phyloP scores from a whole-genome alignment of 2,329 filamentous ascomycete species.

The Xylaria polymorpha region DNA sequence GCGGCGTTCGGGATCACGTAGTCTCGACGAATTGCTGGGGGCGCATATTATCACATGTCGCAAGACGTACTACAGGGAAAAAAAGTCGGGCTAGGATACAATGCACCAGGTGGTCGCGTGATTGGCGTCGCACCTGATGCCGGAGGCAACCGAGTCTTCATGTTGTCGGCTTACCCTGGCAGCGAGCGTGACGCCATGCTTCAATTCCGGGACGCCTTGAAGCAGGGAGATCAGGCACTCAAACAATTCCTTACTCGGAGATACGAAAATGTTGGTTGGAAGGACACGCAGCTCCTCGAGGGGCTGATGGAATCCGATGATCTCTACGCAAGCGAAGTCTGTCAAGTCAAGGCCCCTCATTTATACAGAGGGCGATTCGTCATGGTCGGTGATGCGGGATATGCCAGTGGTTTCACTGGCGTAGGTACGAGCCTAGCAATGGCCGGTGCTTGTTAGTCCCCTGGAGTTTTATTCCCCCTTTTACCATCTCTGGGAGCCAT shows the following conservation, averaged over 20 bases:
- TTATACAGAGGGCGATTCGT: constrained; percentile 55
- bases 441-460: constrained; percentile 47
- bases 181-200: constrained; percentile 45
- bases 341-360: constrained; percentile 53
- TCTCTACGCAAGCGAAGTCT: constrained; percentile 55
- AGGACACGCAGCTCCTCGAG: constrained; percentile 53
- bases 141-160: constrained; percentile 48
- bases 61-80: constrained; percentile 54
- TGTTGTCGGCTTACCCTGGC: constrained; percentile 53
- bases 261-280: constrained; percentile 57
- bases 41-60: constrained; percentile 56
- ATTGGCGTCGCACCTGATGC: constrained; percentile 52
- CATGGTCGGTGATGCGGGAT: constrained; percentile 58
- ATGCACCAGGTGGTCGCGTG: constrained; percentile 53
- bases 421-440: constrained; percentile 56
- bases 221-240: constrained; percentile 50
- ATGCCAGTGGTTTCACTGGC: constrained; percentile 56
- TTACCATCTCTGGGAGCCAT: too few species aligned
- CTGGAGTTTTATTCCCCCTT: too few species aligned
- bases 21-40: constrained; percentile 54
- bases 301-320: constrained; percentile 52
- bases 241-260: constrained; percentile 47
- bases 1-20: constrained; percentile 54
- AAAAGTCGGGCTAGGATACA: constrained; percentile 53
- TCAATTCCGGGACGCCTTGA: constrained; percentile 55